These are phyloP conservation scores for Leptosphaerulina australis DNA, from an alignment of 2,329 filamentous ascomycete species.

Conservation along the genomic window DNA sequence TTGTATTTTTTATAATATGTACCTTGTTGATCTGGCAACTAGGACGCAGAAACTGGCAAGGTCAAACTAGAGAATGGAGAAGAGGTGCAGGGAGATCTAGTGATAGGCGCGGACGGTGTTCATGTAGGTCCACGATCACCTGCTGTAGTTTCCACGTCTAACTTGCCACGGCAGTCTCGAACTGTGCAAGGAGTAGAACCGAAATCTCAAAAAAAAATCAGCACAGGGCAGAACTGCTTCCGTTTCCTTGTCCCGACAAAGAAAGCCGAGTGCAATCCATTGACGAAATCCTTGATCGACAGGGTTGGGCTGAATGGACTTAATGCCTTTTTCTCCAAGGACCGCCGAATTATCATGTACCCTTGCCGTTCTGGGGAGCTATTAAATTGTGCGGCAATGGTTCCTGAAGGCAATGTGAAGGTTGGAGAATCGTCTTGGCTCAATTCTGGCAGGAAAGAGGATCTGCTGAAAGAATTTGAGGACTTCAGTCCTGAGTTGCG, in stretches of 20 bases:
- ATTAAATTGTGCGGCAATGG: background rate
- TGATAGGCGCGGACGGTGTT: background rate
- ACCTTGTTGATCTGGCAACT: background rate
- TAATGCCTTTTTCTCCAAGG: background rate
- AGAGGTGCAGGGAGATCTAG: background rate
- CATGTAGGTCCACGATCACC: background rate
- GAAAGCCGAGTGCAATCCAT: background rate
- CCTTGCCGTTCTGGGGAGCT: background rate
- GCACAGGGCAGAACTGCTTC: conserved; percentile 6
- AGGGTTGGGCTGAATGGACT: background rate
- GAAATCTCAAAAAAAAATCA: background rate
- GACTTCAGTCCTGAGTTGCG: background rate
- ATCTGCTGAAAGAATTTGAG: background rate
- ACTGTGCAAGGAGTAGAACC: background rate
- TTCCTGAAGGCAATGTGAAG: background rate
- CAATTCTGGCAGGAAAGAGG: background rate
- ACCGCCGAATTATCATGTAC: background rate
- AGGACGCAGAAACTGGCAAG: background rate
- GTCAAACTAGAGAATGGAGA: background rate
- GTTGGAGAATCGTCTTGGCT: background rate
- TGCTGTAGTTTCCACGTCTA: background rate
- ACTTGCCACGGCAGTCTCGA: background rate
- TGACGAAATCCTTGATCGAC: background rate
- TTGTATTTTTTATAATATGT: background rate
- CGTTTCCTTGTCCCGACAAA: conserved; percentile 5